Conservation (phyloP, 2,329 filamentous ascomycete species). For the Sarocladium strictum region DNA sequence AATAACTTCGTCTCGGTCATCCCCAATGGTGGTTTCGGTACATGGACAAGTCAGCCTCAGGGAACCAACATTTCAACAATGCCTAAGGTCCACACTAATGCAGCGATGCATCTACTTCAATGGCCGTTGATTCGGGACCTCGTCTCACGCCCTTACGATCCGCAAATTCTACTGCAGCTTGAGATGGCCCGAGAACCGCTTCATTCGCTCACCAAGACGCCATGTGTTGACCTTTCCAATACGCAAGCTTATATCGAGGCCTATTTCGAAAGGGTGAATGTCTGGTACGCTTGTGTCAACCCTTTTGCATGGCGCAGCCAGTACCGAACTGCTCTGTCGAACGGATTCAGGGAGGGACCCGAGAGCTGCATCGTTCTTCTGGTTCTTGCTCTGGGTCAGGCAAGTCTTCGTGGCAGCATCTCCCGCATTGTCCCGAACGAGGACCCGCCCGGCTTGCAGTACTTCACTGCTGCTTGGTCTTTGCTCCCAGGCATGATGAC, state of each 20-base stretch:
- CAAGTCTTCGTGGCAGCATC: constrained; percentile 70
- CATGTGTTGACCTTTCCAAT: constrained; percentile 66
- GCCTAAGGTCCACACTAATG: constrained; percentile 79
- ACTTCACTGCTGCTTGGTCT: constrained; percentile 76
- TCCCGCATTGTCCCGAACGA: constrained; percentile 62
- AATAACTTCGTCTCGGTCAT: constrained; percentile 48
- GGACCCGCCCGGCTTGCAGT: constrained; percentile 69
- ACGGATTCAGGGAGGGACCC: constrained; percentile 70
- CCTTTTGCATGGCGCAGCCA: constrained; percentile 73
- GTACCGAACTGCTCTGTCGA: constrained; percentile 68
- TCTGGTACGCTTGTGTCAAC: constrained; percentile 83
- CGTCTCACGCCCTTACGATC: constrained; percentile 71
- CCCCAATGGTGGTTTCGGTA: constrained; percentile 61
- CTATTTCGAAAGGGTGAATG: constrained; percentile 75
- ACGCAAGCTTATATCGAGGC: constrained; percentile 69
- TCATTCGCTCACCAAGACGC: constrained; percentile 56
- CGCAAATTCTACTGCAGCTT: constrained; percentile 73
- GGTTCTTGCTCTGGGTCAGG: constrained; percentile 71
- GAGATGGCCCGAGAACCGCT: constrained; percentile 77
- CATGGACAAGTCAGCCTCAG: constrained; percentile 55
- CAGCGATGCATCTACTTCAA: constrained; percentile 69
- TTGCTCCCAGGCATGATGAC: constrained; percentile 75
- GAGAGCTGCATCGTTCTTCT: constrained; percentile 79
- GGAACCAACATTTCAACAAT: constrained; percentile 71
- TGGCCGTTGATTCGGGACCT: constrained; percentile 77